Base-by-base conservation (phyloP, 495 filamentous ascomycete species). In the Trichoderma orchidacearum region DNA sequence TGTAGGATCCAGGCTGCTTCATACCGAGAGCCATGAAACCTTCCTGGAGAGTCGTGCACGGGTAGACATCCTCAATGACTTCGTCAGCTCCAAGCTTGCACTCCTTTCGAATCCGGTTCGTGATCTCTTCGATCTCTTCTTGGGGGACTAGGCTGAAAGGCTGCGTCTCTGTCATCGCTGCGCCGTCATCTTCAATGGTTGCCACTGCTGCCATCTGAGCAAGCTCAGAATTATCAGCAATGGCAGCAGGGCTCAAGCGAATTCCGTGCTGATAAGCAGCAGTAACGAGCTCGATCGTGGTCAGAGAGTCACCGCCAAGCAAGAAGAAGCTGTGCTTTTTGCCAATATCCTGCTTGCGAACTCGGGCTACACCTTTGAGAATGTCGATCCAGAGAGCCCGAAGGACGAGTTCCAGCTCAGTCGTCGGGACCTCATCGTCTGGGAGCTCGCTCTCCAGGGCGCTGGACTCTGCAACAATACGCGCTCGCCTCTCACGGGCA, bases 41-140 rank as follows among this genome's bases (percentile, higher is more conserved):
- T 57, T 81, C 78, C 60, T 79, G 74, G 2, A 81, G 60, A 4
- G 78, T 71, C 58, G 67, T 84, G 64, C 79, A 83, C 0, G 81
- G 81, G 58, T 35, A 36, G n/a, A 55, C 25, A 34, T 55, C 53
- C 12, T 55, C 53, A 36, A 55, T 36, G 0, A 8, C 17, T 23
- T 34, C 53, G 11, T 31, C 17, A 1, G 53, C 7, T 9, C n/a
- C 18, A 34, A 55, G n/a, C 23, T 55, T 36, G 53, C 53, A 55
- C 18, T 35, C 30, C 4, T 55, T 7, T 3, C 30, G 30, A 38
- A 55, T 28, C 15, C 31, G 27, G 9, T 30, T 21, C 18, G 8
- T 34, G 29, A 53, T 32, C 0, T 53, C 50, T 13, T 52, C 15
- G n/a, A 31, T 12, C n/a, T 30, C 27, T 2, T 18, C 15, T 3